These are phyloP conservation scores for Biancaea sappan DNA, from an alignment of 306 rosid genomes.

Conservation along the genomic window DNA sequence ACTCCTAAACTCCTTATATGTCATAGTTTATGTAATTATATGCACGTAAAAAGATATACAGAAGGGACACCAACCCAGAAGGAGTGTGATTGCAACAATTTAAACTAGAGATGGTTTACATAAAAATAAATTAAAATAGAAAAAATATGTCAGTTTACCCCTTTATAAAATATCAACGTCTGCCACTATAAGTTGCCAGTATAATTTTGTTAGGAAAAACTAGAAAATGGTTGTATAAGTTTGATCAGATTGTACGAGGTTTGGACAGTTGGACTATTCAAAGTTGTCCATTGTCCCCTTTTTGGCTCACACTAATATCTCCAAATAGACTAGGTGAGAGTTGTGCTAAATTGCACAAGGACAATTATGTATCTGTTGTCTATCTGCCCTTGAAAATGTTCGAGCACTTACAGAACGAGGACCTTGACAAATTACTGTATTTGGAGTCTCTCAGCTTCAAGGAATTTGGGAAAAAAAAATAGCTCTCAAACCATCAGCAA, in stretches of 20 bases:
- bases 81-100: neutral
- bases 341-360: neutral
- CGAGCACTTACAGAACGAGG: neutral
- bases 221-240: neutral
- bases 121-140: slow-evolving; percentile 20
- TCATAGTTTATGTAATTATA: no score
- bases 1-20: no score
- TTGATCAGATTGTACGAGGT: neutral
- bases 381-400: slow-evolving; percentile 24
- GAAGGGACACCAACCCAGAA: neutral
- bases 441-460: slow-evolving; percentile 12
- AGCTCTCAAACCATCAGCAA: slow-evolving; percentile 43
- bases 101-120: neutral
- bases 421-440: slow-evolving; percentile 19
- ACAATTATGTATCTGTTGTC: neutral
- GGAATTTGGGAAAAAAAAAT: slow-evolving; percentile 4
- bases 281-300: slow-evolving; percentile 5
- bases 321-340: neutral
- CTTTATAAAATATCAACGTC: neutral
- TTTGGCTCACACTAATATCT: slow-evolving; percentile 18
- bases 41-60: no score
- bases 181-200: slow-evolving; percentile 23
- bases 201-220: neutral
- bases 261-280: neutral
- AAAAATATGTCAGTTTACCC: slow-evolving; percentile 10